Conservation (phyloP, 2,329 filamentous ascomycete species). For the Claviceps lovelessii region DNA sequence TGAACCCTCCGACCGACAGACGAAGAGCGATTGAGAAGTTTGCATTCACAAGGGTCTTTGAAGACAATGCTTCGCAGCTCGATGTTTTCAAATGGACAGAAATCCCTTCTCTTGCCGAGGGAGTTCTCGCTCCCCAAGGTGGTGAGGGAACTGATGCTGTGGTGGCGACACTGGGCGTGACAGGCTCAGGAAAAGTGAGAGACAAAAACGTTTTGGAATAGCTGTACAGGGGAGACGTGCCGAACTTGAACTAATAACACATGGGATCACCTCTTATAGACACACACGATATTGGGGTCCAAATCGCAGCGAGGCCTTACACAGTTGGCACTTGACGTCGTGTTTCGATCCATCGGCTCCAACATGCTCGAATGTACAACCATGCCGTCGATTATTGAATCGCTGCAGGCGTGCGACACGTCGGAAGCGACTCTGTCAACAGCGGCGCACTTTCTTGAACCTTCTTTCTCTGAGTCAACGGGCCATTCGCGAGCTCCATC, state of each 20-base stretch:
- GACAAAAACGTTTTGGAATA: background rate
- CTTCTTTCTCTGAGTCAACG: conserved; percentile 52
- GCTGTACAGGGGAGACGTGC: too few species aligned
- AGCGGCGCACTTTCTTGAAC: conserved; percentile 65
- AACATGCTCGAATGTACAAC: conserved; percentile 51
- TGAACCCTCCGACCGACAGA: conserved; percentile 72
- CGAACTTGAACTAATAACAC: background rate
- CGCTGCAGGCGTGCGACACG: conserved; percentile 60
- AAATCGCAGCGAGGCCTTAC: conserved; percentile 76
- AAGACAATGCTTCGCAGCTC: conserved; percentile 69
- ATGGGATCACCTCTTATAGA: conserved; percentile 35
- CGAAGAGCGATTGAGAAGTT: conserved; percentile 87
- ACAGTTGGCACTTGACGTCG: conserved; percentile 77
- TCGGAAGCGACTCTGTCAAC: conserved; percentile 68
- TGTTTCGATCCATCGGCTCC: conserved; percentile 67
- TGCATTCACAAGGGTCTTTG: conserved; percentile 84
- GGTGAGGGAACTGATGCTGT: conserved; percentile 77
- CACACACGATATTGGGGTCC: conserved; percentile 88
- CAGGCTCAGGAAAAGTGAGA: conserved; percentile 82
- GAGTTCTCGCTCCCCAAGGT: conserved; percentile 58
- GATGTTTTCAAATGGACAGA: conserved; percentile 75
- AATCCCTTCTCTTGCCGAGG: conserved; percentile 61
- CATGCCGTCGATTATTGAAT: conserved; percentile 51
- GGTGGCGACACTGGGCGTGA: conserved; percentile 82
- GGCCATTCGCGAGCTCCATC: conserved; percentile 45